These are phyloP conservation scores for Anthostomella pinea DNA, from an alignment of 2,329 filamentous ascomycete genomes.

Conservation along the genomic window DNA sequence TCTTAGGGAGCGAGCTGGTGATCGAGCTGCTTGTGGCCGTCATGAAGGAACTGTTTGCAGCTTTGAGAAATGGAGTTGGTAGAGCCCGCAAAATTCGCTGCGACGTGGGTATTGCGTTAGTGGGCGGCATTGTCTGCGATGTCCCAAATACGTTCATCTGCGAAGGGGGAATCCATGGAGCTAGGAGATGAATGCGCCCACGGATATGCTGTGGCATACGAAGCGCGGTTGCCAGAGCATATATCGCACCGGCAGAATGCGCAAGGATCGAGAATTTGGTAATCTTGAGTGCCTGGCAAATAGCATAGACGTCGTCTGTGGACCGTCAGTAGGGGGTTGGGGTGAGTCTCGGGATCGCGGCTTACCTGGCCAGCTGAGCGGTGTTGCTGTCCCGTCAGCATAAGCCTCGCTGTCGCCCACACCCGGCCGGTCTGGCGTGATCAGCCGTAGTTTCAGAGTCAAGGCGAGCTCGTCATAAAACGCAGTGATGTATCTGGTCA, in stretches of 20 bases:
- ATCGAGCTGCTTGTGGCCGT: constrained; percentile 84
- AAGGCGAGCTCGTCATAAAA: constrained; percentile 95
- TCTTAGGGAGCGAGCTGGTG: constrained; percentile 72
- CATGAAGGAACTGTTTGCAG: constrained; percentile 95
- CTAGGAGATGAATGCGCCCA: constrained; percentile 88
- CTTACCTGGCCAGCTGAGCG: constrained; percentile 90
- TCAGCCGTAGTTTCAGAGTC: constrained; percentile 82
- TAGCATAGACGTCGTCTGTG: constrained; percentile 79
- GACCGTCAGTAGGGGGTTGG: constrained; percentile 25
- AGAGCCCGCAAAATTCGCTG: constrained; percentile 88
- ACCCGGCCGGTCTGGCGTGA: constrained; percentile 90
- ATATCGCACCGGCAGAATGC: constrained; percentile 96
- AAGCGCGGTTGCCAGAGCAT: constrained; percentile 89
- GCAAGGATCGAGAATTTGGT: constrained; percentile 95
- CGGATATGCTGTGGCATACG: constrained; percentile 96
- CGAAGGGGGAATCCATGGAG: constrained; percentile 95
- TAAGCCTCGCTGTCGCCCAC: constrained; percentile 90
- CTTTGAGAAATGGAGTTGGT: constrained; percentile 86
- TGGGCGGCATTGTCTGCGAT: constrained; percentile 72
- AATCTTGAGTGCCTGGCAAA: constrained; percentile 88
- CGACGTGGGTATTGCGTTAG: constrained; percentile 83
- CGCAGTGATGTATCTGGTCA: constrained; percentile 92
- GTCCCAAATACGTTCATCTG: constrained; percentile 79
- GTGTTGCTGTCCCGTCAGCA: constrained; percentile 76
- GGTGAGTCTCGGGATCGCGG: constrained; percentile 11